A percentile compares a stretch with the other conserved stretches of the same genome.
phyloP scores from a whole-genome alignment of 148 eudicot genomes.

The Chenopodium quinoa region DNA sequence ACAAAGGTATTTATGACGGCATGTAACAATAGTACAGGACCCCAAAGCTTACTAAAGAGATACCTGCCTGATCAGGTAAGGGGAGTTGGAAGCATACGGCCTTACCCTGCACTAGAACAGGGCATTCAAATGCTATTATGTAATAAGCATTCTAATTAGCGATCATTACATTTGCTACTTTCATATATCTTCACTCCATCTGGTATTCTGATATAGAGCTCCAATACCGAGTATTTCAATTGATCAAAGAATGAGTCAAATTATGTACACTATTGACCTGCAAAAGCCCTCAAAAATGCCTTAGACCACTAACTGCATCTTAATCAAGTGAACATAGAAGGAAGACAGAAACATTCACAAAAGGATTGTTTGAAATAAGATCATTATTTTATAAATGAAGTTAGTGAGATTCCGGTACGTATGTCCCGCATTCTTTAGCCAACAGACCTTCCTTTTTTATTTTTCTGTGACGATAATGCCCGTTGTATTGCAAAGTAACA shows the following conservation, averaged over 20 bases:
- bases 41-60: not conserved
- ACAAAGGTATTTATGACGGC: not conserved
- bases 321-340: not conserved
- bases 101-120: not conserved
- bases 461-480: no score
- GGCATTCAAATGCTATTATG: not conserved
- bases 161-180: not conserved
- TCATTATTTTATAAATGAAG: not conserved
- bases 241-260: not conserved
- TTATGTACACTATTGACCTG: no score
- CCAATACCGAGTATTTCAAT: not conserved
- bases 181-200: not conserved
- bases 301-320: not conserved
- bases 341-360: not conserved
- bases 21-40: not conserved
- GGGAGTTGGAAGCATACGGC: not conserved
- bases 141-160: not conserved
- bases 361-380: not conserved
- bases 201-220: not conserved
- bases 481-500: no score
- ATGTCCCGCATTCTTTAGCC: not conserved
- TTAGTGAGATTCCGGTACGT: not conserved
- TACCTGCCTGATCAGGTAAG: not conserved
- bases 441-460: no score
- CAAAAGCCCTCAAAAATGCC: no score